Percentiles rank a stretch among this genome's conserved stretches.
phyloP scores from a whole-genome alignment of 2,329 filamentous ascomycete genomes.

The Coleophoma crateriformis region DNA sequence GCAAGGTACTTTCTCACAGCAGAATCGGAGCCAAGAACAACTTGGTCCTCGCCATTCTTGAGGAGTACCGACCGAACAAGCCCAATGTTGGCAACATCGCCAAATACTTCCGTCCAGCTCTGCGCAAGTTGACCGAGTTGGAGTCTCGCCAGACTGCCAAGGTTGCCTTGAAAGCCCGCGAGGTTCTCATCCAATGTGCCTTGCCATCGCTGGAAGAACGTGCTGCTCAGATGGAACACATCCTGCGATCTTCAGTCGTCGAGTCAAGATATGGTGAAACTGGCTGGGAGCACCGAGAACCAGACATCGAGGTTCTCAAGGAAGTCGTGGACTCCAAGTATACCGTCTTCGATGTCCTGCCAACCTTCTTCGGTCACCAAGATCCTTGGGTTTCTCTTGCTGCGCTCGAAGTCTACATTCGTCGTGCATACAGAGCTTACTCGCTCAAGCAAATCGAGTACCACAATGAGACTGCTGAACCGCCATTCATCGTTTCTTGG shows the following conservation, averaged over 20 bases:
- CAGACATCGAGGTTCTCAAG: slow-evolving; percentile 84
- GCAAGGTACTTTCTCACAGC: slow-evolving; percentile 89
- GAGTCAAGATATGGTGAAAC: slow-evolving; percentile 98
- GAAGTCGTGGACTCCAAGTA: slow-evolving; percentile 98
- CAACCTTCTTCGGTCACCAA: slow-evolving; percentile 89
- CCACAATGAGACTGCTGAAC: slow-evolving; percentile 63
- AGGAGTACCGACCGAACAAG: slow-evolving; percentile 93
- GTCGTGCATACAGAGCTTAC: slow-evolving; percentile 95
- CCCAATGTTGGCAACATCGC: slow-evolving; percentile 82
- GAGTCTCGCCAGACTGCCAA: slow-evolving; percentile 81
- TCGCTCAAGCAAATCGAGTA: slow-evolving; percentile 86
- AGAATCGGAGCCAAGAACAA: slow-evolving; percentile 92
- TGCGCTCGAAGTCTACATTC: slow-evolving; percentile 92
- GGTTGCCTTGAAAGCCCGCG: slow-evolving; percentile 93
- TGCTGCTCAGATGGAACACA: slow-evolving; percentile 96
- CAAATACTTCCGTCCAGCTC: slow-evolving; percentile 77
- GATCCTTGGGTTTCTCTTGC: slow-evolving; percentile 93
- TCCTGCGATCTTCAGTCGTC: slow-evolving; percentile 88
- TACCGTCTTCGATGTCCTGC: slow-evolving; percentile 94
- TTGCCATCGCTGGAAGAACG: slow-evolving; percentile 95
- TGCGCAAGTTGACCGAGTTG: slow-evolving; percentile 85
- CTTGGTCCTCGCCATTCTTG: slow-evolving; percentile 82
- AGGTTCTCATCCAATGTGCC: slow-evolving; percentile 95
- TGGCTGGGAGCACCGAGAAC: slow-evolving; percentile 93
- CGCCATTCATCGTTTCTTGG: slow-evolving; percentile 82